phyloP scores from a whole-genome alignment of 2,329 filamentous ascomycete species.

The Aspergillus sojae region DNA sequence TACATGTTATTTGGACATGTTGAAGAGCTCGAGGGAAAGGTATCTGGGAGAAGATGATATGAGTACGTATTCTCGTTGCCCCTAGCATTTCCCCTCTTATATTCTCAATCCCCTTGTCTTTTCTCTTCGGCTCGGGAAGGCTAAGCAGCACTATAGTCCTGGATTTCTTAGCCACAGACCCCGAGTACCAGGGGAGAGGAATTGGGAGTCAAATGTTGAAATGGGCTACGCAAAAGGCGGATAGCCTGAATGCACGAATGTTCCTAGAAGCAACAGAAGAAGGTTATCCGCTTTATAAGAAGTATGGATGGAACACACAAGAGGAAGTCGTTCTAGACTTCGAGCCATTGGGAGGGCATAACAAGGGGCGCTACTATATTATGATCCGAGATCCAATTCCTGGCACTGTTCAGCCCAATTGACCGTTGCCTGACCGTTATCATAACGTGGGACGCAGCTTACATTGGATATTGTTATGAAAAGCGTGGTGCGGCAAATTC shows the following conservation, averaged over 20 bases:
- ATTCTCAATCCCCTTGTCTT: background rate
- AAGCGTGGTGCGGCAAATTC: background rate
- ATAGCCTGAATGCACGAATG: constrained; percentile 46
- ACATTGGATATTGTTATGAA: background rate
- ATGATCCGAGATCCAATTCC: constrained; percentile 7
- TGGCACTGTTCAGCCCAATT: background rate
- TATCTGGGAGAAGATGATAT: constrained; percentile 17
- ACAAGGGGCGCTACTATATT: constrained; percentile 6
- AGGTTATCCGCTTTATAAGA: constrained; percentile 53
- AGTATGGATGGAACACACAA: constrained; percentile 50
- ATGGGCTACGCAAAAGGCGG: constrained; percentile 54
- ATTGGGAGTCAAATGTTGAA: constrained; percentile 17
- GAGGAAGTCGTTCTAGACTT: constrained; percentile 42
- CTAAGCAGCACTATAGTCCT: constrained; percentile 9
- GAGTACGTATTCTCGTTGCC: constrained; percentile 5
- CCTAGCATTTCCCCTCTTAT: background rate
- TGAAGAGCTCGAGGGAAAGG: constrained; percentile 10
- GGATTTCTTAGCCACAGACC: constrained; percentile 19
- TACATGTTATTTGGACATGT: constrained; percentile 18
- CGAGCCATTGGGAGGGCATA: constrained; percentile 26
- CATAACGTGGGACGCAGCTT: background rate
- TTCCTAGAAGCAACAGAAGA: constrained; percentile 56
- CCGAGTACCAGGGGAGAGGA: constrained; percentile 17
- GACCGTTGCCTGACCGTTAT: background rate
- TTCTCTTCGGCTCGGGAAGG: background rate